These are phyloP conservation scores for Leptodermis oblonga DNA, from an alignment of 257 asterid genomes.

Conservation along the genomic window DNA sequence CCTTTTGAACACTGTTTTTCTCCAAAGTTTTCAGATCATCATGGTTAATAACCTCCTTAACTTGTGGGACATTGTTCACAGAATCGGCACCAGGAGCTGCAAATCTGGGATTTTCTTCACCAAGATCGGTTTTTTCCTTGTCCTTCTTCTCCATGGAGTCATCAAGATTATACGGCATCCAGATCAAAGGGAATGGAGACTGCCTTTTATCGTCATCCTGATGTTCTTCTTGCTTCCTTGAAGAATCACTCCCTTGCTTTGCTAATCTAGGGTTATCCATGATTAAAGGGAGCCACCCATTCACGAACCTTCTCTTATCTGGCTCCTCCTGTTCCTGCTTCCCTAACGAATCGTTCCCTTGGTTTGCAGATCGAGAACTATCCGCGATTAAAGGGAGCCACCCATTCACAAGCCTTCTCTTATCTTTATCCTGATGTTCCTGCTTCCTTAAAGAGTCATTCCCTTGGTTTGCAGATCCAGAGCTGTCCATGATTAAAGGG, in stretches of 20 bases:
- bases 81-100: conserved; percentile 16
- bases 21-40: too few species aligned
- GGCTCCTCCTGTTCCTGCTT: not conserved
- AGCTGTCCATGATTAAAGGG: conserved; percentile 31
- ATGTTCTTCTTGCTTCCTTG: not conserved
- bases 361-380: not conserved
- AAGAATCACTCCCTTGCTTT: not conserved
- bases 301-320: conserved; percentile 23
- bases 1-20: conserved; percentile 2
- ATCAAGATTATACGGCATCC: conserved; percentile 54
- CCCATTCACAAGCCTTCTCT: conserved; percentile 22
- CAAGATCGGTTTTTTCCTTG: conserved; percentile 1
- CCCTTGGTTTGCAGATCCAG: conserved; percentile 23
- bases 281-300: conserved; percentile 40
- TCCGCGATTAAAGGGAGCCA: not conserved
- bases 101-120: conserved; percentile 4
- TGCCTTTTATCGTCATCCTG: not conserved
- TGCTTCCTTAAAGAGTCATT: conserved; percentile 16
- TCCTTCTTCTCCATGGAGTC: conserved; percentile 17
- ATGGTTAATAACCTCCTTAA: conserved; percentile 18
- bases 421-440: conserved; percentile 18
- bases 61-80: not conserved
- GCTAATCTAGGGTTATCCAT: not conserved
- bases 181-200: conserved; percentile 47
- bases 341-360: not conserved